Conservation (phyloP, 345 rosid genomes). For the Passiflora organensis region DNA sequence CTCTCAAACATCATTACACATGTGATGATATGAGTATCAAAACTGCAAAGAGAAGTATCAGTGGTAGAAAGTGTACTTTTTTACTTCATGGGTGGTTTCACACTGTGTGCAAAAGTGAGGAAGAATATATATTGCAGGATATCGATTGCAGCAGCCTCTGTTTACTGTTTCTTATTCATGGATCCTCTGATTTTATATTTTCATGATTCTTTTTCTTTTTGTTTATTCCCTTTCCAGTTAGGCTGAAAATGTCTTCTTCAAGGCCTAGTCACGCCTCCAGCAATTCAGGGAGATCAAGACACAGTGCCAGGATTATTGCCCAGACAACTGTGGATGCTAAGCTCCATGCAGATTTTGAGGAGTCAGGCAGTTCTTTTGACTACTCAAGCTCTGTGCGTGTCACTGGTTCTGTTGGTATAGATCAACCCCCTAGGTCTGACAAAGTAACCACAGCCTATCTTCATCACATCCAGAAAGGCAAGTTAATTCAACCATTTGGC, state of each 20-base stretch:
- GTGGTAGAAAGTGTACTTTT: neutral
- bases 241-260: slow-evolving; percentile 65
- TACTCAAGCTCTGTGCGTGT: slow-evolving; percentile 79
- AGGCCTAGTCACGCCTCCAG: slow-evolving; percentile 71
- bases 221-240: neutral
- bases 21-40: no score
- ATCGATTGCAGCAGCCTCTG: neutral
- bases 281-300: slow-evolving; percentile 67
- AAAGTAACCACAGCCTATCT: slow-evolving; percentile 85
- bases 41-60: no score
- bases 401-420: slow-evolving; percentile 31
- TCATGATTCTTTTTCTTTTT: neutral
- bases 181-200: neutral
- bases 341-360: slow-evolving; percentile 86
- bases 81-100: neutral
- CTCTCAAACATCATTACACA: no score
- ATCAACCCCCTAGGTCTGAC: slow-evolving; percentile 65
- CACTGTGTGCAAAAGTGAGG: neutral
- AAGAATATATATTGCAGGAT: neutral
- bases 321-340: slow-evolving; percentile 92
- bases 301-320: slow-evolving; percentile 78
- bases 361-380: slow-evolving; percentile 84
- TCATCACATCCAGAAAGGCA: slow-evolving; percentile 93
- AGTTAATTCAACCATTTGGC: slow-evolving; percentile 91
- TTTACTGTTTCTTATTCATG: neutral